Base-by-base conservation (phyloP, 768 basidiomycete species). In the Russula sp. region DNA sequence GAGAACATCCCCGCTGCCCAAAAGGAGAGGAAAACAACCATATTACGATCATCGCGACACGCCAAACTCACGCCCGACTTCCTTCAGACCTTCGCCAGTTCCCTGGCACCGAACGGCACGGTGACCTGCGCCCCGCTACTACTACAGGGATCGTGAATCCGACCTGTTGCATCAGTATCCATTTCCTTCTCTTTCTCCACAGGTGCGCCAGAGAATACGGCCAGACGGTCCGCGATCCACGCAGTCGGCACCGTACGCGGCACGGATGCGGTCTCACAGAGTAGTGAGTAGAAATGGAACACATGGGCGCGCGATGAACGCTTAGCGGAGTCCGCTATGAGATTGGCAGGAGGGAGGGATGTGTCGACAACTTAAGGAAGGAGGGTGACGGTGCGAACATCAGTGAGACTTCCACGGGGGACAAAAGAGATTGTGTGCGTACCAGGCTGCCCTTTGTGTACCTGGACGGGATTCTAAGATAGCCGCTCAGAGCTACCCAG, bases 241-340 rank as follows among this genome's bases (percentile, higher is more conserved):
- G 84, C 81, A 2, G 82, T 79, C 0, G 93, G 90, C 16, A 85
- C 79, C 69, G 81, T 83, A 34, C 86, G 79, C 0, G 89, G 84
- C 61, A 88, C 82, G 2, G 92, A 85, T 10, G 83, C 87, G 53
- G 96, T 87, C 69, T 93, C 87, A 69, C 89, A 89, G 5, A 97
- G 74, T 2, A 90, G 76, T 0, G 84, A 77, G 71, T 95, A 96
- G 63, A 96, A 87, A 72, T 94, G 87, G 80, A 96, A 96, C 11
- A 98, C 76, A 70, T 96, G 94, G 0, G 89, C 93, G 20, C 84
- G 81, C 0, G 84, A 74, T 1, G 94, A 94, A 0, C 90, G 84
- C 68, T 84, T 84, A 13, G 88, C 83, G 0, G 88, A 83, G 64
- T 92, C 86, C 0, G 86, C 79, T 26, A 95, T 80, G 3, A 90